Evolutionary conservation across 2,329 filamentous ascomycete species (phyloP).

Genomic region (Fulvia fulva): DNA sequence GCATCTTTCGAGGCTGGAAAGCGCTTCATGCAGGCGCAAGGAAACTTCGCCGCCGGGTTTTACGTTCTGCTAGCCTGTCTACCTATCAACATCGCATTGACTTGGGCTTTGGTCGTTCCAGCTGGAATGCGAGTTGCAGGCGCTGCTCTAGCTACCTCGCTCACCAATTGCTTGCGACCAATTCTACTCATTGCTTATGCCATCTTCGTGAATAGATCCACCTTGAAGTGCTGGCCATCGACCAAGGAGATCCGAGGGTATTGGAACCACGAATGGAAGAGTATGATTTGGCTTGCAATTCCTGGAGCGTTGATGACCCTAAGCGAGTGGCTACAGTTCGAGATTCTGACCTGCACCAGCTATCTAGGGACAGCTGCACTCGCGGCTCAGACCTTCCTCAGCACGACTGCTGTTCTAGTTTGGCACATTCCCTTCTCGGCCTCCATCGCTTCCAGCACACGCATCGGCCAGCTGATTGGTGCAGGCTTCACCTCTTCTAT

Average conservation of each 20-base stretch:
- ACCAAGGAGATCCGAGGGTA: slow-evolving; percentile 6
- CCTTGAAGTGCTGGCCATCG: slow-evolving; percentile 46
- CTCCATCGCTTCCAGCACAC: slow-evolving; percentile 37
- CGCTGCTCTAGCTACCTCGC: slow-evolving; percentile 48
- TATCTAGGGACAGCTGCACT: slow-evolving; percentile 24
- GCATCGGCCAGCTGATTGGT: slow-evolving; percentile 39
- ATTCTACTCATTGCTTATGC: slow-evolving; percentile 47
- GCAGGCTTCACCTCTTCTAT: slow-evolving; percentile 34
- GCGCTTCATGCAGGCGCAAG: slow-evolving; percentile 54
- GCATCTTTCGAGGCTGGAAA: slow-evolving; percentile 54
- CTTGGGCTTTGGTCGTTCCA: slow-evolving; percentile 25
- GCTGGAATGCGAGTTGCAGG: slow-evolving; percentile 47
- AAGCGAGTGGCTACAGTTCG: slow-evolving; percentile 29
- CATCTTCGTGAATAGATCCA: slow-evolving; percentile 37
- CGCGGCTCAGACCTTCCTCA: slow-evolving; percentile 22
- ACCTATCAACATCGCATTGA: slow-evolving; percentile 19
- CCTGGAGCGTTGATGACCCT: slow-evolving; percentile 26
- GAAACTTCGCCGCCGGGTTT: slow-evolving; percentile 48
- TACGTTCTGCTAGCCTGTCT: slow-evolving; percentile 10
- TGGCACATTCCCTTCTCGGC: slow-evolving; percentile 41
- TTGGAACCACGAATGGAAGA: slow-evolving; percentile 38
- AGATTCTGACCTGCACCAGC: slow-evolving; percentile 33
- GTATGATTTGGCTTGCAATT: slow-evolving; percentile 23
- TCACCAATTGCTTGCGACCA: slow-evolving; percentile 41
- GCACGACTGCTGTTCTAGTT: slow-evolving; percentile 31